Evolutionary conservation across 352 stramenopile genomes (phyloP), one percentile per base, ranked within the genome.

Genomic region (Pythium brachiatum): DNA sequence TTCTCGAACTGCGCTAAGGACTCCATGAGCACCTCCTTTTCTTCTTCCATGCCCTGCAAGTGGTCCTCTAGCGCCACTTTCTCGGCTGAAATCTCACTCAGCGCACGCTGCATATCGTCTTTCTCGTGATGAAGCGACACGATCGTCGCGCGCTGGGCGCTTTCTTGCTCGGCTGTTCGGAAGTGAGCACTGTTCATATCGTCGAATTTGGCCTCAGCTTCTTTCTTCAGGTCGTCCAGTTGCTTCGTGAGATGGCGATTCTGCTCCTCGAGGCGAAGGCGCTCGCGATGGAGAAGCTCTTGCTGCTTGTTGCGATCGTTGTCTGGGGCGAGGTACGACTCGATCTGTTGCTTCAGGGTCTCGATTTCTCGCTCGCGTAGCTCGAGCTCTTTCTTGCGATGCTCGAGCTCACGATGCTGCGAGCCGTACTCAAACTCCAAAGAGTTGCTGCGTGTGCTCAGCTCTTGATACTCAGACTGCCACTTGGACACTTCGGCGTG

Each of bases 241-340:
- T 88, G 73, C 26, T 71, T 61, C 34, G 75, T 66, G 11, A 88
- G 53, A 39, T 81, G 66, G 2, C 53, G 70, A 23, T 86, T 89
- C 39, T 87, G 78, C 26, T 89, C 78, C 70, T 92, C 83, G 9
- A 92, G 62, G 9, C 76, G 77, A 12, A 76, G 38, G 13, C 78
- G 71, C 44, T 92, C 78, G 34, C 56, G 61, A 20, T 90, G 72
- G 15, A 87, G 61, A 21, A 87, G 52, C 34, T 89, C 76, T 20
- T 79, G 64, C 62, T 89, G 72, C 60, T 80, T 86, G 15, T 52
- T 79, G 13, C 64, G 66, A 18, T 89, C 79, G 27, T 79, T 80
- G 47, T 84, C 68, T 2, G 78, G 75, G n/a, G 76, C 78, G 29
- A 83, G 36, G 50, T 83, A 83, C 11, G 78, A 72, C 53, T 78